Percentiles rank a stretch among this genome's conserved stretches.
These are phyloP conservation scores for Ogataea pignaliae DNA, from an alignment of 805 yeast species.

Conservation along the genomic window DNA sequence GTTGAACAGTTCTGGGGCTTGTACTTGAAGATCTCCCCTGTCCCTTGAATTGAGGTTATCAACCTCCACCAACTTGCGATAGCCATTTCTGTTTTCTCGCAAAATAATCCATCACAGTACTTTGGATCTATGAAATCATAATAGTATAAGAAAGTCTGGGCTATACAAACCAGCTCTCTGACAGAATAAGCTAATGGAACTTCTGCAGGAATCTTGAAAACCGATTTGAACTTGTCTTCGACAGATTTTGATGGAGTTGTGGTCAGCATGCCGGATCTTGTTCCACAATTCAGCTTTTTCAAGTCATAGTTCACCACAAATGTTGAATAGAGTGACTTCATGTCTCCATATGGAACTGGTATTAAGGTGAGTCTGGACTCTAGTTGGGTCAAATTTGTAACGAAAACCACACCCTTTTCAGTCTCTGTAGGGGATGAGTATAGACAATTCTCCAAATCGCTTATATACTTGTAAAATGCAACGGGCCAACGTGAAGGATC, in stretches of 20 bases:
- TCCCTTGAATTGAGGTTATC: constrained; percentile 30
- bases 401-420: constrained; percentile 58
- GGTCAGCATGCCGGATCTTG: constrained; percentile 72
- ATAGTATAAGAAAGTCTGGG: constrained; percentile 75
- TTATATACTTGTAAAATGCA: constrained; percentile 54
- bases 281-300: constrained; percentile 75
- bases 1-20: constrained; percentile 16
- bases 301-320: constrained; percentile 76
- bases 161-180: constrained; percentile 63
- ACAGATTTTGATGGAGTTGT: constrained; percentile 72
- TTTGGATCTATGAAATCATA: constrained; percentile 66
- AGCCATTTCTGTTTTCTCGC: constrained; percentile 72
- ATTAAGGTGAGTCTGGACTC: constrained; percentile 65
- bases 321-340: constrained; percentile 39
- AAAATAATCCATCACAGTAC: constrained; percentile 80
- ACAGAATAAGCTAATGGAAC: constrained; percentile 65
- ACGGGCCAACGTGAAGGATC: constrained; percentile 44
- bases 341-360: constrained; percentile 59
- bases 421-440: constrained; percentile 68
- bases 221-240: constrained; percentile 74
- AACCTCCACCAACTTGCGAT: constrained; percentile 77
- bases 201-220: constrained; percentile 54
- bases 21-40: constrained; percentile 16
- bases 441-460: constrained; percentile 53
- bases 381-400: constrained; percentile 77